phyloP scores from a whole-genome alignment of 2,329 filamentous ascomycete genomes.

The Eutypella sp. region DNA sequence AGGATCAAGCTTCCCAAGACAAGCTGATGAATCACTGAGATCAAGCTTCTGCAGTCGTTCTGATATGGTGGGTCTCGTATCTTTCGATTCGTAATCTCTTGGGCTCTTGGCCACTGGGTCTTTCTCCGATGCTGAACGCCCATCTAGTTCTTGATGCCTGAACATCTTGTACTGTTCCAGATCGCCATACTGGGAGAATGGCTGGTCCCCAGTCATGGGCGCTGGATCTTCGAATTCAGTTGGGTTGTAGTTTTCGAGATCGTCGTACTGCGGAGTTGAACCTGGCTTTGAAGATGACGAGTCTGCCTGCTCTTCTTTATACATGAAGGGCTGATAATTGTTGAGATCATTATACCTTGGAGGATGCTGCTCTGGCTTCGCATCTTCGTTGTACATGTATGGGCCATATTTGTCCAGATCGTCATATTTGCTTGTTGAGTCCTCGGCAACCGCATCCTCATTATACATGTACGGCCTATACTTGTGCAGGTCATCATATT shows the following conservation, averaged over 20 bases:
- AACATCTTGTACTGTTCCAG: conserved; percentile 35
- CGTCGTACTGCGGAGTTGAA: conserved; percentile 26
- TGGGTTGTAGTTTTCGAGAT: conserved; percentile 34
- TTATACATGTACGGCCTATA: conserved; percentile 28
- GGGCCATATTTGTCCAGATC: conserved; percentile 35
- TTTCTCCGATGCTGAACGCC: conserved; percentile 19
- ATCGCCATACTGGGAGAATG: conserved; percentile 33
- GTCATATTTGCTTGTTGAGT: conserved; percentile 21
- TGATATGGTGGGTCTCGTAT: conserved; percentile 2
- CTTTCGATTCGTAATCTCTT: conserved; percentile 33
- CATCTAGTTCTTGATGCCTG: conserved; percentile 31
- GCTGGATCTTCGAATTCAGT: conserved; percentile 18
- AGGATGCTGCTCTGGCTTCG: conserved; percentile 20
- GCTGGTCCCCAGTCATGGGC: conserved; percentile 15
- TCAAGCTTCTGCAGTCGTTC: conserved; percentile 15
- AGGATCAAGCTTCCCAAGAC: too few relatives aligned
- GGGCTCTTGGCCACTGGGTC: conserved; percentile 32
- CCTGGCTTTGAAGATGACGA: too few relatives aligned
- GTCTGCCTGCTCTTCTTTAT: conserved; percentile 22
- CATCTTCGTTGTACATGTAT: conserved; percentile 31
- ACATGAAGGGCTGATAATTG: conserved; percentile 27
- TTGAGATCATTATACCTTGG: conserved; percentile 34
- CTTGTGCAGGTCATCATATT: conserved; percentile 2
- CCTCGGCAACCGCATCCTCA: conserved; percentile 6
- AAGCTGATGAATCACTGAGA: conserved; percentile 10